Conservation (phyloP, 2,329 filamentous ascomycete genomes). For the Chaetomium olivaceum region DNA sequence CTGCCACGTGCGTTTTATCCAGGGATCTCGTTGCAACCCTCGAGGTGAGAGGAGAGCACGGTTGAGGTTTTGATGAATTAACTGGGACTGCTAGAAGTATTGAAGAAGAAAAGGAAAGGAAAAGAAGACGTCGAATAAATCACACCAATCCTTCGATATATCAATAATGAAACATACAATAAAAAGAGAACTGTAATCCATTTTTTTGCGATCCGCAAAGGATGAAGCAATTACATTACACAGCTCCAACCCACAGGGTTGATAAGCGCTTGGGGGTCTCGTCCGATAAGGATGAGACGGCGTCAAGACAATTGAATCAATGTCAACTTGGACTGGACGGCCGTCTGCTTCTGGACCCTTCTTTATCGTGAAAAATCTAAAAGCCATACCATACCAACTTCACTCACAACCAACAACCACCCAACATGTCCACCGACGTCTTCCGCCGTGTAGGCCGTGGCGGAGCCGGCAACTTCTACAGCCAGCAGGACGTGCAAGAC, state of each 20-base stretch:
- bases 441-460: constrained; percentile 59
- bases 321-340: neutral
- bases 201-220: neutral
- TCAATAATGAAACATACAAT: neutral
- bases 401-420: neutral
- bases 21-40: neutral
- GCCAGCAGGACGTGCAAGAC: constrained; percentile 53
- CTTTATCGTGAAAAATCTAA: neutral
- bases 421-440: constrained; percentile 43
- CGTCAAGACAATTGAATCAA: neutral
- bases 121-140: neutral
- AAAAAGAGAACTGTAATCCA: neutral
- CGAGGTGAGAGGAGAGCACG: too few species aligned
- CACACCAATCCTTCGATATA: neutral
- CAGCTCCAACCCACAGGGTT: neutral
- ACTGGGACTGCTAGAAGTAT: too few species aligned
- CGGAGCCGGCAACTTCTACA: constrained; percentile 64
- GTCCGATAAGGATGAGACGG: constrained; percentile 11
- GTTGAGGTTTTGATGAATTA: too few species aligned
- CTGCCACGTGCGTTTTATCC: neutral
- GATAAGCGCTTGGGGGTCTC: constrained; percentile 15
- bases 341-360: neutral
- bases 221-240: constrained; percentile 11
- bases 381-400: neutral
- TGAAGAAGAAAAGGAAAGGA: too few species aligned